Conservation (phyloP, 495 filamentous ascomycete genomes). For the Poronia punctata region DNA sequence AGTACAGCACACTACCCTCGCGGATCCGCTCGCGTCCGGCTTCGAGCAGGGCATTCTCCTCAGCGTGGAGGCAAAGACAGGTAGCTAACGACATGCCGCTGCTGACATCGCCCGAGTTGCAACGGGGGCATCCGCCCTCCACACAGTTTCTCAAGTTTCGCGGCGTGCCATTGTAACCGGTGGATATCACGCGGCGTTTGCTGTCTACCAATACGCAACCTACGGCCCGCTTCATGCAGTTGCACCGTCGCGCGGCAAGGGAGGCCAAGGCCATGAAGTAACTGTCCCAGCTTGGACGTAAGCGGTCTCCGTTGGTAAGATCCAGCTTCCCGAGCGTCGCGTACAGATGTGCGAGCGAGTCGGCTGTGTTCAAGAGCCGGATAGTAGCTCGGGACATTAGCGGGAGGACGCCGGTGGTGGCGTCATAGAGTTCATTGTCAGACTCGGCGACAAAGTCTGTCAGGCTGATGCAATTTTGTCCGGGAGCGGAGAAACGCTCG, state of each 20-base stretch:
- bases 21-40: slow-evolving; percentile 86
- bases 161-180: slow-evolving; percentile 97
- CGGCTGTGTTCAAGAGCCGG: slow-evolving; percentile 76
- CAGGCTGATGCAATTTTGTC: slow-evolving; percentile 43
- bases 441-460: slow-evolving; percentile 72
- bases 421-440: slow-evolving; percentile 70
- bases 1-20: slow-evolving; percentile 73
- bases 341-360: slow-evolving; percentile 61
- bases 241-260: slow-evolving; percentile 82
- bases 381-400: slow-evolving; percentile 75
- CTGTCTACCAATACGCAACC: slow-evolving; percentile 85
- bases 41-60: slow-evolving; percentile 94
- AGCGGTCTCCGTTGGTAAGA: slow-evolving; percentile 66
- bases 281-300: slow-evolving; percentile 91
- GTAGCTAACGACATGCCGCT: slow-evolving; percentile 71
- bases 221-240: slow-evolving; percentile 97
- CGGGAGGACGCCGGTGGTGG: slow-evolving; percentile 55
- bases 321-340: slow-evolving; percentile 60
- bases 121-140: slow-evolving; percentile 85
- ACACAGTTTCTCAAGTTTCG: slow-evolving; percentile 81
- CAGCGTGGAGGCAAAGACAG: slow-evolving; percentile 90
- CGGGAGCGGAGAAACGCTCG: slow-evolving; percentile 38
- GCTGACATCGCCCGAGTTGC: slow-evolving; percentile 59
- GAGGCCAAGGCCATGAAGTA: slow-evolving; percentile 97
- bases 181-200: slow-evolving; percentile 81